Evolutionary conservation across 768 basidiomycete genomes (phyloP).

Genomic region (Agrocybe pediades): DNA sequence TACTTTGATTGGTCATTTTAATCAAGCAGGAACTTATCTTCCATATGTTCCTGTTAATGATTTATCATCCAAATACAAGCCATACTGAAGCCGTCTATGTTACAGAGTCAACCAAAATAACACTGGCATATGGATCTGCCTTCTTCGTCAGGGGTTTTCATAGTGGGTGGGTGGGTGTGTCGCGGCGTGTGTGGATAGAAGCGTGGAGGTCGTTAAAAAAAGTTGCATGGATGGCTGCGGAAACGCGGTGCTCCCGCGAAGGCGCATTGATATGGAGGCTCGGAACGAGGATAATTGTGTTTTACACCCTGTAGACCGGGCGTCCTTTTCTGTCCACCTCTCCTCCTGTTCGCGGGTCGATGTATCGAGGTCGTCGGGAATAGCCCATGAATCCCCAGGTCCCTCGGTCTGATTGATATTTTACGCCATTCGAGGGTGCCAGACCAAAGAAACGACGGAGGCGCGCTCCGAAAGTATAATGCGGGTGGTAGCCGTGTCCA

Average conservation of each 20-base stretch:
- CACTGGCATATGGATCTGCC: too few relatives aligned
- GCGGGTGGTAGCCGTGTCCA: conserved; percentile 24
- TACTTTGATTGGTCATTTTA: too few relatives aligned
- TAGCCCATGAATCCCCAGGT: conserved; percentile 61
- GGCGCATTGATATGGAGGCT: background rate
- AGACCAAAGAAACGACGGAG: conserved; percentile 57
- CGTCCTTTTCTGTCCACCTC: conserved; percentile 61
- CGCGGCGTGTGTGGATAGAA: too few relatives aligned
- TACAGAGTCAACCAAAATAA: too few relatives aligned
- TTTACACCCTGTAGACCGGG: conserved; percentile 50
- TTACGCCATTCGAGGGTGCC: conserved; percentile 39
- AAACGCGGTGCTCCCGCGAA: too few relatives aligned
- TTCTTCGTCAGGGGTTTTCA: too few relatives aligned
- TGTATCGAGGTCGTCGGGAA: conserved; percentile 48
- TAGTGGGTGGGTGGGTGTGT: too few relatives aligned
- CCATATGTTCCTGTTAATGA: too few relatives aligned
- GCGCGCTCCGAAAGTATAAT: conserved; percentile 44
- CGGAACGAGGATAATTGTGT: conserved; percentile 2
- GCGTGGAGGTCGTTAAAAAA: too few relatives aligned
- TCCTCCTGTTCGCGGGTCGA: conserved; percentile 48
- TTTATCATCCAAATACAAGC: too few relatives aligned
- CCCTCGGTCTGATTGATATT: conserved; percentile 43
- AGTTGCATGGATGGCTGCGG: background rate
- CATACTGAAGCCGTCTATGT: too few relatives aligned
- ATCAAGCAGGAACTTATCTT: too few relatives aligned